Evolutionary conservation across 2,329 filamentous ascomycete species (phyloP).

Genomic region (Diaporthe destruens): DNA sequence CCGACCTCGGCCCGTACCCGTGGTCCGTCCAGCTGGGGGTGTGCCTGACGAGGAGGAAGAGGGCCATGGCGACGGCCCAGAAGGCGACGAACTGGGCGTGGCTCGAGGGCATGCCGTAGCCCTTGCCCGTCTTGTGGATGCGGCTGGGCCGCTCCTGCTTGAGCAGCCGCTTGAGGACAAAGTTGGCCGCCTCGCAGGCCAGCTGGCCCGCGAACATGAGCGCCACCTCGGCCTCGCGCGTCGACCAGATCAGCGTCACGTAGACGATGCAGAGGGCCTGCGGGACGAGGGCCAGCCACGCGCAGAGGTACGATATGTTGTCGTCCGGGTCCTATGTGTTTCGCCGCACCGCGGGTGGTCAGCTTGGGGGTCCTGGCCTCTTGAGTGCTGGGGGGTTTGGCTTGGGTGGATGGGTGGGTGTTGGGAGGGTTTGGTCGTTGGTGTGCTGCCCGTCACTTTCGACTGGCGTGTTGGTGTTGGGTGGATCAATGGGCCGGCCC

Average conservation of each 20-base stretch:
- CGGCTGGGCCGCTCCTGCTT: constrained; percentile 89
- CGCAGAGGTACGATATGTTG: constrained; percentile 85
- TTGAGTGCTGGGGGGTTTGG: not conserved
- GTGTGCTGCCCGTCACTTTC: not conserved
- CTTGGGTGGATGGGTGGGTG: not conserved
- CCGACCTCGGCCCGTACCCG: constrained; percentile 17
- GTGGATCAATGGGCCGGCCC: not conserved
- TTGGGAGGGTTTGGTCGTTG: not conserved
- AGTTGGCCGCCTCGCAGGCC: constrained; percentile 91
- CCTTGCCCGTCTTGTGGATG: constrained; percentile 86
- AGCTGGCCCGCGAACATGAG: constrained; percentile 95
- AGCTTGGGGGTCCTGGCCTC: not conserved
- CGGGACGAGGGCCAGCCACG: constrained; percentile 93
- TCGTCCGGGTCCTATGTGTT: constrained; percentile 85
- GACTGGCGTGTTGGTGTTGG: not conserved
- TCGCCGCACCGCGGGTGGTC: constrained; percentile 16
- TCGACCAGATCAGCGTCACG: constrained; percentile 88
- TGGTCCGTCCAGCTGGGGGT: constrained; percentile 60
- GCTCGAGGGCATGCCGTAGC: constrained; percentile 96
- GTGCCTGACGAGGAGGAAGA: constrained; percentile 90
- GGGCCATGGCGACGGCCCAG: constrained; percentile 84
- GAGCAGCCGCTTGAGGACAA: constrained; percentile 87
- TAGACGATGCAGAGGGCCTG: constrained; percentile 93
- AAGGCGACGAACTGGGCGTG: constrained; percentile 96
- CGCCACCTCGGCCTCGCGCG: constrained; percentile 88